These are phyloP conservation scores for Coemansia umbellata DNA, from an alignment of 192 early-diverging fungal species.

Conservation along the genomic window DNA sequence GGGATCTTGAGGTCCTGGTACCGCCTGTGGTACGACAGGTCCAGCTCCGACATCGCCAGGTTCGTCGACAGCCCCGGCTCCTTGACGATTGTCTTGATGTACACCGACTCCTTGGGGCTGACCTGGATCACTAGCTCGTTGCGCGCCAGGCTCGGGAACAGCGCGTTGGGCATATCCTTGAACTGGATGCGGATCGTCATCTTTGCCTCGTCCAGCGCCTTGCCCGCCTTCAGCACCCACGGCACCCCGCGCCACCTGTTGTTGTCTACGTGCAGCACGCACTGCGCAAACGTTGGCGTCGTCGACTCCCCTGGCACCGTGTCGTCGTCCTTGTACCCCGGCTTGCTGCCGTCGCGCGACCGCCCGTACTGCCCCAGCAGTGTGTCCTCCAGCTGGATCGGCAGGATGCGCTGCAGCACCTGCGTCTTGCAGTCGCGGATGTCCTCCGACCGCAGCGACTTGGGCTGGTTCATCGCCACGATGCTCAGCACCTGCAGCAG, in stretches of 20 bases:
- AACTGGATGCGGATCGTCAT: slow-evolving; percentile 96
- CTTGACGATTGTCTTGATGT: slow-evolving; percentile 97
- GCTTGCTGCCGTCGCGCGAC: slow-evolving; percentile 72
- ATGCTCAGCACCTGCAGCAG: slow-evolving; percentile 90
- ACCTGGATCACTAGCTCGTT: slow-evolving; percentile 97
- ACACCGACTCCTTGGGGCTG: slow-evolving; percentile 92
- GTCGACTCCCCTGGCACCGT: slow-evolving; percentile 80
- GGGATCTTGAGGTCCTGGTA: slow-evolving; percentile 89
- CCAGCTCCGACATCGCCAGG: slow-evolving; percentile 86
- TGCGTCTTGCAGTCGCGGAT: slow-evolving; percentile 96
- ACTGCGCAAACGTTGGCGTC: slow-evolving; percentile 89
- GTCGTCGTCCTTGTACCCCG: slow-evolving; percentile 92
- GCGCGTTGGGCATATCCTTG: slow-evolving; percentile 79
- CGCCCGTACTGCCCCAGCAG: slow-evolving; percentile 88
- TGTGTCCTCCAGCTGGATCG: slow-evolving; percentile 75
- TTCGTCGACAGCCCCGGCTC: slow-evolving; percentile 83
- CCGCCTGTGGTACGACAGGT: slow-evolving; percentile 86
- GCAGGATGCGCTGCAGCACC: slow-evolving; percentile 77
- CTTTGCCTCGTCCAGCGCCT: slow-evolving; percentile 90
- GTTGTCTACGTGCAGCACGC: slow-evolving; percentile 86
- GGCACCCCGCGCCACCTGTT: slow-evolving; percentile 84
- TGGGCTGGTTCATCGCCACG: slow-evolving; percentile 93
- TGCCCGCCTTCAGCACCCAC: slow-evolving; percentile 75
- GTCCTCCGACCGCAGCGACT: slow-evolving; percentile 81
- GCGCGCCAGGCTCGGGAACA: slow-evolving; percentile 73